Base-by-base conservation (phyloP, 2,329 filamentous ascomycete species). In the Alternaria viburni region DNA sequence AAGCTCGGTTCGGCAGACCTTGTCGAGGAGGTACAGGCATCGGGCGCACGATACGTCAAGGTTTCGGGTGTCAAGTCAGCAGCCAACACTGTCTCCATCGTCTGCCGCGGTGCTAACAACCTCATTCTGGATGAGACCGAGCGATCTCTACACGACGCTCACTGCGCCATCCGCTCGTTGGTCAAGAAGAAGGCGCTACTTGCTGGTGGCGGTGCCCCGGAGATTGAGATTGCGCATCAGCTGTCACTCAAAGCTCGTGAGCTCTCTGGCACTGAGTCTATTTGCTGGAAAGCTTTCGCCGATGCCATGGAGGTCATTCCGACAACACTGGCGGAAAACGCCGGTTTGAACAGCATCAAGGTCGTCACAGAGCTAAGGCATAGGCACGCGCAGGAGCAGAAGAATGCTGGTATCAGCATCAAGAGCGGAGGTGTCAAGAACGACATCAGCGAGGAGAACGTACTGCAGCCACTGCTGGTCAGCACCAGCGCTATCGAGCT, bases 101-200 rank as follows among this genome's bases (percentile, higher is more conserved):
- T 99, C 62, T 94, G 93, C 76, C 92, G 96, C 66, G 96, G 96
- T 71, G 96, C 96, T 80, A 99, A 99, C 86, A 88, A 86, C 64
- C 86, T 99, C 69, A 97, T 99, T 76, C 86, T 99, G 54, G 96
- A 99, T 78, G 96, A 99, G 83, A 96, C 96, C 1, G 96, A 98
- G 86, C 93, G 96, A 74, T 96, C 92, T 71, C 87, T 99, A 59
- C 96, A 99, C 86, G 96, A 99, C 76, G 96, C 96, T 28, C 93
- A 98, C 69, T 99, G 96, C 80, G 96, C 98, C 54, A 94, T 99
- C 73, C 91, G 96, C 74, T 99, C 96, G 79, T 84, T 99, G 65
- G 96, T 99, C 72, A 99, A 99, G 89, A 99, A 98, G 89, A 97
- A 96, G 72, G 96, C 96, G n/a, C 88, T 99, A 61, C 97, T 99